Evolutionary conservation across 768 basidiomycete species (phyloP).

Genomic region (Amyloporia xantha): DNA sequence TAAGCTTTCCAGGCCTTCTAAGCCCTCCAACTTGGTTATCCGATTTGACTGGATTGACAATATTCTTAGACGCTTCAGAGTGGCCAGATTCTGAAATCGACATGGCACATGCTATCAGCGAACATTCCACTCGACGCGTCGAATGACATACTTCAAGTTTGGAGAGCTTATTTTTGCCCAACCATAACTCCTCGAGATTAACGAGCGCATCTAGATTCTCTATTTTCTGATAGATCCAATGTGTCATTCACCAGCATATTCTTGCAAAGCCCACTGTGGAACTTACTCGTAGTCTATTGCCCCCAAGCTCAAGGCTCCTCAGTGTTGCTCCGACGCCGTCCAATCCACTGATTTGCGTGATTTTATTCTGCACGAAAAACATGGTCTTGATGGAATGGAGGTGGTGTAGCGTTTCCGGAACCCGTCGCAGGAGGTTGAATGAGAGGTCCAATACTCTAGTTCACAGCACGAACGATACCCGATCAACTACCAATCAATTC

Average conservation of each 20-base stretch:
- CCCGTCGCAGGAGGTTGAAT: constrained; percentile 78
- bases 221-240: constrained; percentile 74
- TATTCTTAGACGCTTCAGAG: constrained; percentile 70
- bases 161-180: constrained; percentile 96
- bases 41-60: constrained; percentile 92
- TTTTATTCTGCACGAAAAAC: constrained; percentile 97
- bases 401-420: constrained; percentile 54
- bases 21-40: constrained; percentile 78
- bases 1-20: constrained; percentile 65
- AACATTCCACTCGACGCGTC: no score
- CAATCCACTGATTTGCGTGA: constrained; percentile 70
- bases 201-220: constrained; percentile 77
- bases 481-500: constrained; percentile 1
- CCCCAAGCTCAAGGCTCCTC: constrained; percentile 86
- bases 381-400: constrained; percentile 64
- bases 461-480: neutral
- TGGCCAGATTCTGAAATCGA: constrained; percentile 70
- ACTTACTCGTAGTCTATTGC: constrained; percentile 84
- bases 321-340: constrained; percentile 47
- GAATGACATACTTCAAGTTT: constrained; percentile 61
- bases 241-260: neutral
- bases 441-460: constrained; percentile 82
- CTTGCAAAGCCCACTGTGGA: no score
- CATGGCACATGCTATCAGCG: constrained; percentile 4
- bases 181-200: constrained; percentile 88